Base-by-base conservation (phyloP, 2,329 filamentous ascomycete genomes). In the Aspergillus cejpii region DNA sequence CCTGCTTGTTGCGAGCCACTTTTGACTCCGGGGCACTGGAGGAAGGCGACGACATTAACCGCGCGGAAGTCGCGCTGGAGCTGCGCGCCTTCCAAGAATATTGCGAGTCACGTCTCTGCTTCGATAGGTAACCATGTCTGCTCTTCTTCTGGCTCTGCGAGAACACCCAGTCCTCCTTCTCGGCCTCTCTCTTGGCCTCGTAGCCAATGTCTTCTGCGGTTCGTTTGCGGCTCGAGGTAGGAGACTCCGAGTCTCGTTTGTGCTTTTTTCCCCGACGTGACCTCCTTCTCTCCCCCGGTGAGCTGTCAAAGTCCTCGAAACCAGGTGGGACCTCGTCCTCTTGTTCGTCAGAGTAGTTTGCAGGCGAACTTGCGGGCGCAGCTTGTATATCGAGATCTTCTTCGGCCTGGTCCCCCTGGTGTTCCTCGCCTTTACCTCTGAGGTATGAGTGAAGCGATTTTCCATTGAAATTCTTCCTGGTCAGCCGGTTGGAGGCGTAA, bases 71-170 rank as follows among this genome's bases (percentile, higher is more conserved):
- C 24, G 40, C 44, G 23, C 50, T 57, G 1, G 53, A 59, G 17
- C 43, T 49, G 3, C 54, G 48, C 1, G 23, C 37, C 23, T 31
- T 52, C 24, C 41, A 50, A 26, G 41, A 54, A 15, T 42, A n/a
- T n/a, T n/a, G 53, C 6, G 48, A 51, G 4, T 23, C 21, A 29
- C 45, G 44, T 19, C 27, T 48, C 23, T 46, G 49, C 37, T 48
- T 53, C 5, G 50, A 51, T 20, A 26, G 28, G 43, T 61, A 62
- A 12, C 50, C 52, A 7, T 31, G 37, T 38, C 45, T 54, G n/a
- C 47, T 33, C 26, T 52, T 57, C 20, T 47, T 53, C n/a, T 21
- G 17, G 6, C 29, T 34, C 17, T 51, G 45, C 12, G 52, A 52
- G 11, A 47, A 19, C 11, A 33, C 33, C 6, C 15, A 36, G 21